A percentile compares a stretch with the other conserved stretches of the same genome.
Conservation (phyloP, 192 early-diverging fungal species). For the Coemansia sp. region DNA sequence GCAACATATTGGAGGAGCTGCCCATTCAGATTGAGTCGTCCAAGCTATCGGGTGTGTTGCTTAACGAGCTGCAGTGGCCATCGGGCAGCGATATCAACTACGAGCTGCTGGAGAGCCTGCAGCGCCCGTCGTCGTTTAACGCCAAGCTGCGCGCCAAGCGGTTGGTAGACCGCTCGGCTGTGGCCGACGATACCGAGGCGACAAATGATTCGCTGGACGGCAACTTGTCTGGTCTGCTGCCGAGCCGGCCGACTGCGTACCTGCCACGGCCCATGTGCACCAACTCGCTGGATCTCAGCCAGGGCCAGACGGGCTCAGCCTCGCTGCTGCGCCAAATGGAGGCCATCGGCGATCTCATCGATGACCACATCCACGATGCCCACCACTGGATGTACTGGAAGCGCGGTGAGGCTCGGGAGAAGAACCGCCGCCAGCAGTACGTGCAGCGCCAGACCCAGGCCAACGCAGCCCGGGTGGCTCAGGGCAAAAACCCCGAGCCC, state of each 20-base stretch:
- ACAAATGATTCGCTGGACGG: conserved; percentile 27
- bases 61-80: conserved; percentile 67
- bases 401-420: conserved; percentile 84
- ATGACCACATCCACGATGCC: conserved; percentile 88
- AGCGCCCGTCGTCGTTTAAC: conserved; percentile 57
- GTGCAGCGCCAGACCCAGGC: conserved; percentile 67
- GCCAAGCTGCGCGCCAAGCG: conserved; percentile 58
- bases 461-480: conserved; percentile 65
- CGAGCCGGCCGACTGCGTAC: conserved; percentile 35
- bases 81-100: conserved; percentile 31
- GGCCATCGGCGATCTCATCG: conserved; percentile 84
- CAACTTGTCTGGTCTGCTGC: conserved; percentile 49
- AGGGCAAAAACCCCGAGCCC: conserved; percentile 69
- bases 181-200: conserved; percentile 57
- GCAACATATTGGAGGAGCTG: conserved; percentile 86
- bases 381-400: conserved; percentile 96
- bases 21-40: conserved; percentile 87
- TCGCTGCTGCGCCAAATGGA: conserved; percentile 60
- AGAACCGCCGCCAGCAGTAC: conserved; percentile 68
- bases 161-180: conserved; percentile 63
- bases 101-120: conserved; percentile 72
- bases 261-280: conserved; percentile 61
- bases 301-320: conserved; percentile 22
- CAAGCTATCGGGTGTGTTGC: conserved; percentile 72
- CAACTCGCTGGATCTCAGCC: conserved; percentile 75